These are phyloP conservation scores for Lanmaoa pseudosensibilis DNA, from an alignment of 768 basidiomycete species.

Conservation along the genomic window DNA sequence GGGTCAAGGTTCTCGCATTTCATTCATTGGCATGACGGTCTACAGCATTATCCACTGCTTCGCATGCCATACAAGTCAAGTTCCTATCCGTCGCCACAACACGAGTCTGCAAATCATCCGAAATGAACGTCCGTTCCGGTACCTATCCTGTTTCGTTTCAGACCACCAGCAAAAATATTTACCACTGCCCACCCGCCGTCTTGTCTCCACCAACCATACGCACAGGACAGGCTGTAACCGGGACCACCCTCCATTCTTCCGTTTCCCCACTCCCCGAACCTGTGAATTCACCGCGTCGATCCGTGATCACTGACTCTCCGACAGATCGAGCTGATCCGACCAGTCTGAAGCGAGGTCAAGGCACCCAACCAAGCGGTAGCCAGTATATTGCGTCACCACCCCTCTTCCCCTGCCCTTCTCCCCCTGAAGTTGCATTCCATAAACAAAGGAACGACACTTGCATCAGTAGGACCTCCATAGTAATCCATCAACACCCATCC, in stretches of 20 bases:
- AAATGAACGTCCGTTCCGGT: too few species aligned
- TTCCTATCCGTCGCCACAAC: too few species aligned
- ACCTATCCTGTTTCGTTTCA: too few species aligned
- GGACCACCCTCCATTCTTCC: background rate
- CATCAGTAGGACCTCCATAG: constrained; percentile 54
- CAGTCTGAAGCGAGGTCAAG: background rate
- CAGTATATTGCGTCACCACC: constrained; percentile 28
- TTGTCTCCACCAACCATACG: background rate
- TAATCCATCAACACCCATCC: constrained; percentile 82
- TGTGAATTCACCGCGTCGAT: background rate
- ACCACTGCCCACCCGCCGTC: too few species aligned
- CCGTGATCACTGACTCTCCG: background rate
- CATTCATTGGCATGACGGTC: background rate
- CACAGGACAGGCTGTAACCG: background rate
- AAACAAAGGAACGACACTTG: constrained; percentile 59
- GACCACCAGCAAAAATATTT: too few species aligned
- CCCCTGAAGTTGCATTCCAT: constrained; percentile 79
- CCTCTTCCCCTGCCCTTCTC: constrained; percentile 42
- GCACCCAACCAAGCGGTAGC: too few species aligned
- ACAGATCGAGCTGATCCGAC: background rate
- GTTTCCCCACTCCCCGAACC: background rate
- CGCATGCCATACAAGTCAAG: background rate
- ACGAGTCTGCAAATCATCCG: background rate
- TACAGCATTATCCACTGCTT: background rate
- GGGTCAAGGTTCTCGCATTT: too few species aligned